Evolutionary conservation across 768 basidiomycete genomes (phyloP).

Genomic region (Pleurotus djamor): DNA sequence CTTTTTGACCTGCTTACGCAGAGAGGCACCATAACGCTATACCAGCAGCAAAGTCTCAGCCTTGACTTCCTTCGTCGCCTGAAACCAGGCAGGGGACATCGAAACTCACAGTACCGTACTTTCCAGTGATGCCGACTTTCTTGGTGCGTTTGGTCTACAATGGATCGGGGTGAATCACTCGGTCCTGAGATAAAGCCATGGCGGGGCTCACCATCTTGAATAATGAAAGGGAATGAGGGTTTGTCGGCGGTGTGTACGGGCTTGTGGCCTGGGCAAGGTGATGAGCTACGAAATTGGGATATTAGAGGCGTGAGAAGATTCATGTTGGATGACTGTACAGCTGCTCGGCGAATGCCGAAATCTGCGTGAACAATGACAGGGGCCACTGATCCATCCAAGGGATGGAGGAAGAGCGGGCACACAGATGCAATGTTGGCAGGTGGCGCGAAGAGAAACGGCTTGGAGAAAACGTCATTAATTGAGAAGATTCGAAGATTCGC

Average conservation of each 20-base stretch:
- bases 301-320: conserved; percentile 2
- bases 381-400: no score
- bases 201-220: conserved; percentile 39
- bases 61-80: conserved; percentile 6
- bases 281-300: neutral
- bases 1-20: conserved; percentile 99
- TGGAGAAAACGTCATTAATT: no score
- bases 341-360: neutral
- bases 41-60: conserved; percentile 8
- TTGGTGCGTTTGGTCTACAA: conserved; percentile 91
- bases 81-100: neutral
- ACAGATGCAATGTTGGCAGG: no score
- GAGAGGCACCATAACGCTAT: conserved; percentile 98
- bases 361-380: no score
- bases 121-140: conserved; percentile 99
- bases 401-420: no score
- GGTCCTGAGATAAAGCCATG: neutral
- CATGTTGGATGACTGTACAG: conserved; percentile 3
- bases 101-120: conserved; percentile 92
- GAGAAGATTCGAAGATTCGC: no score
- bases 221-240: conserved; percentile 1
- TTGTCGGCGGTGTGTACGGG: neutral
- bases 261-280: conserved; percentile 5
- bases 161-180: conserved; percentile 8
- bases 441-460: no score